These are phyloP conservation scores for Nepenthes gracilis DNA, from an alignment of 148 eudicot species.

Conservation along the genomic window DNA sequence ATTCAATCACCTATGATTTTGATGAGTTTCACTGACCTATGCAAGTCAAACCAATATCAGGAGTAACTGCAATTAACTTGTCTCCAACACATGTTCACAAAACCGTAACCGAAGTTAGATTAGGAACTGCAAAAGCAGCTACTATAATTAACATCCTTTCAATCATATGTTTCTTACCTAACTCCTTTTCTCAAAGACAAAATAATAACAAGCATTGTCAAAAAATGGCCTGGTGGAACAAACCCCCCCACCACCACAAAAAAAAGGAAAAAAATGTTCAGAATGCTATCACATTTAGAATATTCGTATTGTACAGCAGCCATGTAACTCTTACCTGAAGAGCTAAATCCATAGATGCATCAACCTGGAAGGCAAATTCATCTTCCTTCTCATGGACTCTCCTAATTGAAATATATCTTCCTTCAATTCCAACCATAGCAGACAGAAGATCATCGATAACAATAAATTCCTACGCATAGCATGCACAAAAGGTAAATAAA, in stretches of 20 bases:
- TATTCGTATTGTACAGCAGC: neutral
- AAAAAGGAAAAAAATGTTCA: no score
- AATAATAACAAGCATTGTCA: no score
- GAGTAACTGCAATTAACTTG: no score
- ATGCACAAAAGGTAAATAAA: conserved; percentile 6
- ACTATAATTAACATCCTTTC: neutral
- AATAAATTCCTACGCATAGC: conserved; percentile 62
- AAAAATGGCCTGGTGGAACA: no score
- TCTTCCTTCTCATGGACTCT: conserved; percentile 41
- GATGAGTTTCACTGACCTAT: neutral
- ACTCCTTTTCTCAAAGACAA: no score
- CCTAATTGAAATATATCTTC: conserved; percentile 69
- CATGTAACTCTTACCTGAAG: conserved; percentile 53
- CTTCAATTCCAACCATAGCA: conserved; percentile 86
- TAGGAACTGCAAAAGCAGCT: no score
- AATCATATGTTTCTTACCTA: neutral
- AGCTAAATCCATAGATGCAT: conserved; percentile 94
- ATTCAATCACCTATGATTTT: neutral
- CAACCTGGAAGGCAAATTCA: conserved; percentile 49
- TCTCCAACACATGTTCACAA: no score
- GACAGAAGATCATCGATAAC: conserved; percentile 89
- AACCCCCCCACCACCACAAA: no score
- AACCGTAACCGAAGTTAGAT: no score
- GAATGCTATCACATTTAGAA: no score
- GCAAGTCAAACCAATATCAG: no score